These are phyloP conservation scores for Candida glaebosa DNA, from an alignment of 805 yeast genomes.

Conservation along the genomic window DNA sequence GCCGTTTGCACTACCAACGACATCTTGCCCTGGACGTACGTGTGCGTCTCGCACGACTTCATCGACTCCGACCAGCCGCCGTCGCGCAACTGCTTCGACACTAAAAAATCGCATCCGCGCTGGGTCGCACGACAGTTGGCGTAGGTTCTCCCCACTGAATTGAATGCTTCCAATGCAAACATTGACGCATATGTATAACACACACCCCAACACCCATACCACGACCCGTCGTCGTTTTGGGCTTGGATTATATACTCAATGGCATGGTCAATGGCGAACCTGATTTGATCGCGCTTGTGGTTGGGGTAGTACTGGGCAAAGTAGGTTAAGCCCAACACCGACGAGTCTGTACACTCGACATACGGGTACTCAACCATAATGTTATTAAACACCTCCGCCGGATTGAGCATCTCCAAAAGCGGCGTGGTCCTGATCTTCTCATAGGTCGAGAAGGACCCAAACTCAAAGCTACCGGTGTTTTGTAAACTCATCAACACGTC, in stretches of 20 bases:
- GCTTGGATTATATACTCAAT: constrained; percentile 62
- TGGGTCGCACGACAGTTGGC: constrained; percentile 57
- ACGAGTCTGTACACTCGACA: constrained; percentile 96
- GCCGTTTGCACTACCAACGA: constrained; percentile 86
- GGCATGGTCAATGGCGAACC: constrained; percentile 69
- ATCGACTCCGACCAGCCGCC: constrained; percentile 99
- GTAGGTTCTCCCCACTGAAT: constrained; percentile 64
- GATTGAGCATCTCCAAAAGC: constrained; percentile 72
- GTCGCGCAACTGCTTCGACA: constrained; percentile 69
- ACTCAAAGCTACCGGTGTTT: constrained; percentile 73
- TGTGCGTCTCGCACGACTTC: constrained; percentile 79
- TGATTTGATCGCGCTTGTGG: constrained; percentile 65
- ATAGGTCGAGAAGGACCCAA: constrained; percentile 90
- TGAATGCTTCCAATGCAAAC: constrained; percentile 95
- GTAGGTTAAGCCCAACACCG: constrained; percentile 82
- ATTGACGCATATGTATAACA: constrained; percentile 94
- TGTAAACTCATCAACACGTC: constrained; percentile 77
- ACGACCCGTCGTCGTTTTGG: constrained; percentile 80
- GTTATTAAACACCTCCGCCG: constrained; percentile 97
- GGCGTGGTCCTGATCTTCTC: constrained; percentile 83
- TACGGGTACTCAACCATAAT: constrained; percentile 99
- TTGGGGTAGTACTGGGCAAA: constrained; percentile 61
- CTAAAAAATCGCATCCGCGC: constrained; percentile 83
- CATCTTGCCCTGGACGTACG: constrained; percentile 62
- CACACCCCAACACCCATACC: constrained; percentile 99